A percentile compares a stretch with the other conserved stretches of the same genome.
phyloP scores from a whole-genome alignment of 768 basidiomycete species.

The Phallus indusiatus region DNA sequence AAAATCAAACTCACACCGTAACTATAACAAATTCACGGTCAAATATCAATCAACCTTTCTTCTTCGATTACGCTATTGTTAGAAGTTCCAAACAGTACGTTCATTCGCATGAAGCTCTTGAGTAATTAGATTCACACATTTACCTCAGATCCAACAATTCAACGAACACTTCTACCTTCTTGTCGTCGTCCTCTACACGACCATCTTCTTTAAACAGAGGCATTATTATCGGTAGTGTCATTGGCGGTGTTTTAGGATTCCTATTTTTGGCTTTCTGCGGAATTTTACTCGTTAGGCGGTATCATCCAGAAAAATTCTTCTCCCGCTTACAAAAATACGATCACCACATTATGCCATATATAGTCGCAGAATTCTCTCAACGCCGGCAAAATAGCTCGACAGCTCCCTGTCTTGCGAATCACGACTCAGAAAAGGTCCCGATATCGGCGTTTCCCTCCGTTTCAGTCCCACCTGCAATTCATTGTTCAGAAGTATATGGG shows the following conservation, averaged over 20 bases:
- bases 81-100: conserved; percentile 1
- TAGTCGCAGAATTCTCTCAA: not conserved
- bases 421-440: not conserved
- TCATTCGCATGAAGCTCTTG: not conserved
- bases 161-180: not conserved
- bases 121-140: not conserved
- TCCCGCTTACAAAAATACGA: not conserved
- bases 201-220: not conserved
- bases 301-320: not conserved
- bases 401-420: not conserved
- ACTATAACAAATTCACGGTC: conserved; percentile 1
- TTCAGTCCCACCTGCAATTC: not conserved
- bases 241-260: not conserved
- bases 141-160: not conserved
- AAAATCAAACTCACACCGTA: not conserved
- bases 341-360: not conserved
- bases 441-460: not conserved
- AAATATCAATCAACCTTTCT: not conserved
- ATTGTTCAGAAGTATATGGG: not conserved
- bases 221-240: not conserved
- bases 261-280: not conserved
- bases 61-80: conserved; percentile 5
- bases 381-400: not conserved
- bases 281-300: not conserved
- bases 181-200: not conserved